phyloP scores from a whole-genome alignment of 1,284 basidiomycete genomes.

The Earliella scabrosa region DNA sequence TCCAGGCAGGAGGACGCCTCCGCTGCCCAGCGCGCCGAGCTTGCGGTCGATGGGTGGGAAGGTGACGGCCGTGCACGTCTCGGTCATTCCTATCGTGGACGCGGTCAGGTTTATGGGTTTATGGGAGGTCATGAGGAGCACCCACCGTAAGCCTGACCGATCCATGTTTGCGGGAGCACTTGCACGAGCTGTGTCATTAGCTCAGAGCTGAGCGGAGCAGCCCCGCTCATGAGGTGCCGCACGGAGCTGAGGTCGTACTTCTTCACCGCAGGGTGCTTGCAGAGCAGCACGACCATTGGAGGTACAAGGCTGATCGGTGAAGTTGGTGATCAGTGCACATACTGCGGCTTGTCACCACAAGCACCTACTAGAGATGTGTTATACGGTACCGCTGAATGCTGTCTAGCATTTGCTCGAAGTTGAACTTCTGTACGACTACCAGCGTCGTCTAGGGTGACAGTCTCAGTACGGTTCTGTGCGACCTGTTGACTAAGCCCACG shows the following conservation, averaged over 20 bases:
- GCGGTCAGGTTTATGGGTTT: no score
- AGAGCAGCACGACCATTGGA: slow-evolving; percentile 61
- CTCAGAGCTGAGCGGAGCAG: slow-evolving; percentile 75
- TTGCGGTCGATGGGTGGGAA: slow-evolving; percentile 29
- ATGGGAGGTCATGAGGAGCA: background rate
- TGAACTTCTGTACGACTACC: slow-evolving; percentile 79
- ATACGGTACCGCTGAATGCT: slow-evolving; percentile 72
- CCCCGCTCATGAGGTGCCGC: slow-evolving; percentile 66
- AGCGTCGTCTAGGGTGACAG: slow-evolving; percentile 38
- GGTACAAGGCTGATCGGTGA: slow-evolving; percentile 59
- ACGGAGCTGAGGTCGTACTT: slow-evolving; percentile 69
- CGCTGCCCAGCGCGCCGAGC: slow-evolving; percentile 38
- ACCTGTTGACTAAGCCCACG: background rate
- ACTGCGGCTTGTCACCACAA: slow-evolving; percentile 15
- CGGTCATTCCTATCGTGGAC: slow-evolving; percentile 44
- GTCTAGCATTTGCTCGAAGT: slow-evolving; percentile 65
- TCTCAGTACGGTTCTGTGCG: slow-evolving; percentile 10
- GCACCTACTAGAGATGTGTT: slow-evolving; percentile 62
- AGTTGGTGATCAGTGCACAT: slow-evolving; percentile 25
- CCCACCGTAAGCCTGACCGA: slow-evolving; percentile 73
- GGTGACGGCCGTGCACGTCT: slow-evolving; percentile 52
- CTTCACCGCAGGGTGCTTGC: slow-evolving; percentile 69
- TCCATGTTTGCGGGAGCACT: slow-evolving; percentile 59
- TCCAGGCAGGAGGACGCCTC: slow-evolving; percentile 44
- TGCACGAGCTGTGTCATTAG: slow-evolving; percentile 57